phyloP scores from a whole-genome alignment of 2,329 filamentous ascomycete genomes.

The Leptographium flavum region DNA sequence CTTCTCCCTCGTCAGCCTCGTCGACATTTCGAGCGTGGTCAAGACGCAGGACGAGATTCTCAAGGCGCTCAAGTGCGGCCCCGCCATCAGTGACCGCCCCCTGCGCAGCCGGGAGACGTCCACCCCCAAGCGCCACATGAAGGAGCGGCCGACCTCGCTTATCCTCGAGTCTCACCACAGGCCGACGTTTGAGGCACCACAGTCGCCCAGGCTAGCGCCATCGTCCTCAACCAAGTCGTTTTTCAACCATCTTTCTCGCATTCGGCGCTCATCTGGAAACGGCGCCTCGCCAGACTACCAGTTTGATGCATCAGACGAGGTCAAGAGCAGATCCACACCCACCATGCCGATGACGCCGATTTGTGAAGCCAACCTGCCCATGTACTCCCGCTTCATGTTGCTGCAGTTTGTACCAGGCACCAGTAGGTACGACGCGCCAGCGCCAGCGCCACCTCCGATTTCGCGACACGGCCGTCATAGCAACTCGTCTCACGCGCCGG shows the following conservation, averaged over 20 bases:
- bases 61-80: slow-evolving; percentile 28
- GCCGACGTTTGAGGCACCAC: neutral
- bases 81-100: slow-evolving; percentile 13
- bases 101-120: neutral
- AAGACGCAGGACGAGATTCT: slow-evolving; percentile 35
- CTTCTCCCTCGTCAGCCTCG: slow-evolving; percentile 41
- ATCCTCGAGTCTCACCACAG: neutral
- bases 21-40: slow-evolving; percentile 41
- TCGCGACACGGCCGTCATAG: slow-evolving; percentile 8
- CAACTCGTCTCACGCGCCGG: neutral
- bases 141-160: neutral
- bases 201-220: neutral
- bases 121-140: neutral
- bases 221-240: slow-evolving; percentile 3
- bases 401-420: slow-evolving; percentile 13
- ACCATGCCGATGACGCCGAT: too few relatives aligned
- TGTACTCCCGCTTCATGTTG: slow-evolving; percentile 18
- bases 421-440: slow-evolving; percentile 11
- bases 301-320: neutral
- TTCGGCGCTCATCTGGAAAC: neutral
- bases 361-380: neutral
- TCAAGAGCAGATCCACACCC: neutral
- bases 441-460: slow-evolving; percentile 6
- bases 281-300: neutral
- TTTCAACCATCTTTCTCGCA: slow-evolving; percentile 9